phyloP scores from a whole-genome alignment of 2,329 filamentous ascomycete genomes.

The Lasiodiplodia gonubiensis region DNA sequence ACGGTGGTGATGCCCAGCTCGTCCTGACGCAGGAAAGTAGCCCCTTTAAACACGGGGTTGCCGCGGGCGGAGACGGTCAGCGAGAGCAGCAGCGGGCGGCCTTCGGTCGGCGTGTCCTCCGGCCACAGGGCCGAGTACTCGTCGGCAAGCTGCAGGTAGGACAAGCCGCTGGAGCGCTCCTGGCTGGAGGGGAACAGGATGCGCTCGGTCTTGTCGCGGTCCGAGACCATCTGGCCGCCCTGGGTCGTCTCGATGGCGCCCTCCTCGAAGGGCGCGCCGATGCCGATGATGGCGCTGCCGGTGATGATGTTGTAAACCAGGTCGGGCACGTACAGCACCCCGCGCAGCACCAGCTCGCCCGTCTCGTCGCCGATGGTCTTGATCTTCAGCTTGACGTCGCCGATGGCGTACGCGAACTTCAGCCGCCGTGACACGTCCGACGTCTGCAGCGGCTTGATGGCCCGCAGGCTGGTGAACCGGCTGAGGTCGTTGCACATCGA shows the following conservation, averaged over 20 bases:
- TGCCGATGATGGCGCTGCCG: slow-evolving; percentile 17
- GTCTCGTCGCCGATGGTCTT: slow-evolving; percentile 1
- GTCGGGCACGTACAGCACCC: slow-evolving; percentile 16
- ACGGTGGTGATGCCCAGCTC: background rate
- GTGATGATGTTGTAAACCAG: slow-evolving; percentile 20
- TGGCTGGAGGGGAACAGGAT: slow-evolving; percentile 17
- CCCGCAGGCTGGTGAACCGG: slow-evolving; percentile 13
- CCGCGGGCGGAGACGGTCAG: slow-evolving; percentile 8
- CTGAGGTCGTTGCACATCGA: slow-evolving; percentile 25
- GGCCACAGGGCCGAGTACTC: slow-evolving; percentile 23
- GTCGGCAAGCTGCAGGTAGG: slow-evolving; percentile 16
- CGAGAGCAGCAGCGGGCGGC: slow-evolving; percentile 14
- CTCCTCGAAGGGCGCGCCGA: slow-evolving; percentile 18
- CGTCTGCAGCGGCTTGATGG: slow-evolving; percentile 24
- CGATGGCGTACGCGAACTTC: slow-evolving; percentile 22
- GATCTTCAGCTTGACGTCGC: slow-evolving; percentile 10
- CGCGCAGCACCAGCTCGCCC: slow-evolving; percentile 10
- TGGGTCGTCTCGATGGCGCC: slow-evolving; percentile 14
- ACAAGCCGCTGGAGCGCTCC: slow-evolving; percentile 12
- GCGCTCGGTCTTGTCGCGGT: background rate
- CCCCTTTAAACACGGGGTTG: slow-evolving; percentile 16
- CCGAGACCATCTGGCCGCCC: slow-evolving; percentile 7
- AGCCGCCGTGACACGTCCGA: slow-evolving; percentile 14
- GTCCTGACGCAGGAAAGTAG: slow-evolving; percentile 15
- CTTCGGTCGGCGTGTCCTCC: slow-evolving; percentile 11